A percentile compares a stretch with the other conserved stretches of the same genome.
Evolutionary conservation across 768 basidiomycete species (phyloP).

Genomic region (Sporobolomyces roseus): DNA sequence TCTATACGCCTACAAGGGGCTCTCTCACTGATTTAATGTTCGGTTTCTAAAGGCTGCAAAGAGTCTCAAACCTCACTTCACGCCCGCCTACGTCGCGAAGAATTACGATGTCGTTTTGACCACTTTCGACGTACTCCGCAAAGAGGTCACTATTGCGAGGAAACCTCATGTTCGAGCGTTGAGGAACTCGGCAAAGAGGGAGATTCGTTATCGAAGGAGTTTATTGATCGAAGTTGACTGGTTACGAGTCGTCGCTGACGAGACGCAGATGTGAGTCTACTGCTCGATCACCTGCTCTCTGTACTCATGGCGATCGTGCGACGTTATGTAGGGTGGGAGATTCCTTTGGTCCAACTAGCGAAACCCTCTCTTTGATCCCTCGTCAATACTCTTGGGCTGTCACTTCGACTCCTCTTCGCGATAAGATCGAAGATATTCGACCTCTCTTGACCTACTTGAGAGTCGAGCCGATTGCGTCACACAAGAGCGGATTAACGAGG

Average conservation of each 20-base stretch:
- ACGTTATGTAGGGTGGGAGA: slow-evolving; percentile 29
- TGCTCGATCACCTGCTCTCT: not conserved
- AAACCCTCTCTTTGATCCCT: slow-evolving; percentile 50
- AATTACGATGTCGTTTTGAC: slow-evolving; percentile 43
- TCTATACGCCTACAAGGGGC: no score
- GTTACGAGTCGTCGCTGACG: slow-evolving; percentile 50
- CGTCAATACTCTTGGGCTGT: slow-evolving; percentile 50
- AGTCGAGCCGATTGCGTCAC: slow-evolving; percentile 31
- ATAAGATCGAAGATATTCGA: slow-evolving; percentile 49
- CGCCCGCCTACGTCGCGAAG: slow-evolving; percentile 9
- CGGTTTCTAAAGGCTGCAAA: slow-evolving; percentile 33
- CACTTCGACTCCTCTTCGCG: slow-evolving; percentile 51
- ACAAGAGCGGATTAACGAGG: not conserved
- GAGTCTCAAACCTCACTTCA: not conserved
- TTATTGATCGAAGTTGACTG: slow-evolving; percentile 43
- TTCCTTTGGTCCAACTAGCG: slow-evolving; percentile 38
- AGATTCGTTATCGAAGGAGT: slow-evolving; percentile 12
- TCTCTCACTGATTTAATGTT: no score
- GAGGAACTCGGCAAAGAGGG: slow-evolving; percentile 4
- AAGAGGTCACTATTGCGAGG: slow-evolving; percentile 40
- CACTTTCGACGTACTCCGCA: slow-evolving; percentile 42
- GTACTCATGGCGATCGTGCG: not conserved
- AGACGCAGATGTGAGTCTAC: slow-evolving; percentile 48
- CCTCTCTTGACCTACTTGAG: slow-evolving; percentile 47
- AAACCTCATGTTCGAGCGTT: slow-evolving; percentile 37